Percentiles rank a stretch among this genome's conserved stretches.
Evolutionary conservation across 495 filamentous ascomycete genomes (phyloP).

Genomic region (Penicillium canescens): DNA sequence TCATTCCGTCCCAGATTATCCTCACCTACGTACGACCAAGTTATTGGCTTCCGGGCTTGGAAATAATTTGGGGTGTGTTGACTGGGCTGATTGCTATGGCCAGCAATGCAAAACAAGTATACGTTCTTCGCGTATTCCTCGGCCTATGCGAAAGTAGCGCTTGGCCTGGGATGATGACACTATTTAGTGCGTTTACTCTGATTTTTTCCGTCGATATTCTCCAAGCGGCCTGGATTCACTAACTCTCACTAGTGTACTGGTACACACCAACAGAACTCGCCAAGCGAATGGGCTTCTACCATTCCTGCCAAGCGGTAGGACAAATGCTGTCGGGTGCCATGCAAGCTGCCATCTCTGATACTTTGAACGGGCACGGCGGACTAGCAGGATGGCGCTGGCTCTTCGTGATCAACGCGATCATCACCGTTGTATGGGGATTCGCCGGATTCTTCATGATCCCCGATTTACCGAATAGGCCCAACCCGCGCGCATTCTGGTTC

Average conservation of each 20-base stretch:
- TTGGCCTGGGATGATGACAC: slow-evolving; percentile 36
- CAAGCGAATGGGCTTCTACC: slow-evolving; percentile 46
- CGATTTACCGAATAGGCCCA: slow-evolving; percentile 31
- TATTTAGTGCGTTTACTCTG: slow-evolving; percentile 23
- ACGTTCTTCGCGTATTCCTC: slow-evolving; percentile 29
- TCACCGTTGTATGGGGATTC: slow-evolving; percentile 60
- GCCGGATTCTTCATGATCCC: slow-evolving; percentile 63
- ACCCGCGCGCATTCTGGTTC: slow-evolving; percentile 35
- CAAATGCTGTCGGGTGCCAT: slow-evolving; percentile 36
- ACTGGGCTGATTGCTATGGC: slow-evolving; percentile 31
- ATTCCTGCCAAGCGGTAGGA: slow-evolving; percentile 36
- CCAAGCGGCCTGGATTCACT: background rate
- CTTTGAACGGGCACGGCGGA: slow-evolving; percentile 55
- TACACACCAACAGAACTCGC: slow-evolving; percentile 44
- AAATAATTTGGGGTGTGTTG: slow-evolving; percentile 48
- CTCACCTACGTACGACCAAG: slow-evolving; percentile 54
- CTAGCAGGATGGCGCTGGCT: slow-evolving; percentile 70
- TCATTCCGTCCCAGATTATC: slow-evolving; percentile 59
- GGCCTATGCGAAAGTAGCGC: slow-evolving; percentile 34
- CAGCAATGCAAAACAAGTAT: slow-evolving; percentile 28
- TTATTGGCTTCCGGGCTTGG: slow-evolving; percentile 55
- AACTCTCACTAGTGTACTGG: slow-evolving; percentile 27
- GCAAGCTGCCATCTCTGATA: slow-evolving; percentile 35
- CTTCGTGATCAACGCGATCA: slow-evolving; percentile 51
- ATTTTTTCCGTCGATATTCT: too few species aligned